Evolutionary conservation across 805 yeast genomes (phyloP).

Genomic region (Soucietia sequanensis): DNA sequence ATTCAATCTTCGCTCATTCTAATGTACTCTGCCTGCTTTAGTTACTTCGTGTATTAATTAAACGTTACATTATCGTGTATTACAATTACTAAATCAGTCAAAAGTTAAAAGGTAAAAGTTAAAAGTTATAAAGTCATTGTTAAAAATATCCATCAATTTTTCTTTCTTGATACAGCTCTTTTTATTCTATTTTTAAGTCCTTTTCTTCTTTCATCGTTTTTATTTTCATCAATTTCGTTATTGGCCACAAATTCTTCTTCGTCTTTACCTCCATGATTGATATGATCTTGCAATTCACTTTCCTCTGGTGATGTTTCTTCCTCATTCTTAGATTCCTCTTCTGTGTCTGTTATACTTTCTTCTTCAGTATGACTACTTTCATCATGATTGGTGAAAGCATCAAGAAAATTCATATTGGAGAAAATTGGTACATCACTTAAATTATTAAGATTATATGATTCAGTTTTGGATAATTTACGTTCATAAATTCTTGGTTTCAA

Average conservation of each 20-base stretch:
- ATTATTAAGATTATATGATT: slow-evolving; percentile 9
- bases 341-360: slow-evolving; percentile 5
- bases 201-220: not conserved
- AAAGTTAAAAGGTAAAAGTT: too few species aligned
- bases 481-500: not conserved
- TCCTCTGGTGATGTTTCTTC: slow-evolving; percentile 1
- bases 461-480: slow-evolving; percentile 1
- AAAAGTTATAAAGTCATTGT: slow-evolving; percentile 2
- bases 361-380: slow-evolving; percentile 2
- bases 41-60: too few species aligned
- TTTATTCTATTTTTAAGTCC: not conserved
- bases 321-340: not conserved
- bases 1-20: too few species aligned
- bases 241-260: slow-evolving; percentile 4
- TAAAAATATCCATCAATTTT: slow-evolving; percentile 1
- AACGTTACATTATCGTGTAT: too few species aligned
- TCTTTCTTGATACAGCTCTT: slow-evolving; percentile 4
- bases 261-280: slow-evolving; percentile 2
- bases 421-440: slow-evolving; percentile 31
- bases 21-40: too few species aligned
- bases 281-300: not conserved
- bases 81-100: too few species aligned
- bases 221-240: slow-evolving; percentile 3
- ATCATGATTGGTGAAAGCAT: not conserved
- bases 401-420: slow-evolving; percentile 9